phyloP scores from a whole-genome alignment of 1,284 basidiomycete species.

The Hypsizygus ulmarius region DNA sequence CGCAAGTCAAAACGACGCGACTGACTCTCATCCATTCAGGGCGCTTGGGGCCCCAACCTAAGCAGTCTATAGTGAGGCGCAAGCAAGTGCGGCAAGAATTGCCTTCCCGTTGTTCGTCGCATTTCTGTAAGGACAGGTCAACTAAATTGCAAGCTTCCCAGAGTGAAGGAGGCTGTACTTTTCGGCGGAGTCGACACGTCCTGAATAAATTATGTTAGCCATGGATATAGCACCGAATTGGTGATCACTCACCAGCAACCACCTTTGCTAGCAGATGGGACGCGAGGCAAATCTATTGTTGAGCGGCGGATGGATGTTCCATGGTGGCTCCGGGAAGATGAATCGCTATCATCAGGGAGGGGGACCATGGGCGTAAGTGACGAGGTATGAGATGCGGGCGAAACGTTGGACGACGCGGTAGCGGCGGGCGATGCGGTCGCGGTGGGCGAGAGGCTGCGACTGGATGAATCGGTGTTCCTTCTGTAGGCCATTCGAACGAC shows the following conservation, averaged over 20 bases:
- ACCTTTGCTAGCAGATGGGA: slow-evolving; percentile 57
- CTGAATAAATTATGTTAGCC: slow-evolving; percentile 33
- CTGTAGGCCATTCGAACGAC: slow-evolving; percentile 37
- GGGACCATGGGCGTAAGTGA: slow-evolving; percentile 37
- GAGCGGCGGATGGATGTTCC: slow-evolving; percentile 49
- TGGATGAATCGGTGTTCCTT: slow-evolving; percentile 37
- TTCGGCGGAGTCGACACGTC: slow-evolving; percentile 78
- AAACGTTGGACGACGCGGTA: slow-evolving; percentile 38
- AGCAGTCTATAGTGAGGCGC: slow-evolving; percentile 71
- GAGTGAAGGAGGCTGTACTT: slow-evolving; percentile 45
- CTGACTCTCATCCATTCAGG: slow-evolving; percentile 83
- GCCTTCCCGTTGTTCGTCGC: slow-evolving; percentile 75
- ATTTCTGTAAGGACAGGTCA: slow-evolving; percentile 57
- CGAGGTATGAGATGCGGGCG: slow-evolving; percentile 37
- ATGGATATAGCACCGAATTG: slow-evolving; percentile 2
- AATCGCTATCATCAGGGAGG: slow-evolving; percentile 37
- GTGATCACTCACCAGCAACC: slow-evolving; percentile 64
- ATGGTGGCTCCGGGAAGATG: slow-evolving; percentile 38
- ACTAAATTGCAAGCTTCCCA: slow-evolving; percentile 18
- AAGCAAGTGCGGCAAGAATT: slow-evolving; percentile 76
- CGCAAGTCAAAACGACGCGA: slow-evolving; percentile 17
- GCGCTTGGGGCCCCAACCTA: slow-evolving; percentile 76
- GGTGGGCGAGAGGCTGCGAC: slow-evolving; percentile 45
- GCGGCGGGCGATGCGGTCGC: too few species aligned
- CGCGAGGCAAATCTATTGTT: slow-evolving; percentile 51